A percentile compares a stretch with the other conserved stretches of the same genome.
Evolutionary conservation across 371 early-diverging fungal genomes (phyloP).

Genomic region (Batkoa obscura): DNA sequence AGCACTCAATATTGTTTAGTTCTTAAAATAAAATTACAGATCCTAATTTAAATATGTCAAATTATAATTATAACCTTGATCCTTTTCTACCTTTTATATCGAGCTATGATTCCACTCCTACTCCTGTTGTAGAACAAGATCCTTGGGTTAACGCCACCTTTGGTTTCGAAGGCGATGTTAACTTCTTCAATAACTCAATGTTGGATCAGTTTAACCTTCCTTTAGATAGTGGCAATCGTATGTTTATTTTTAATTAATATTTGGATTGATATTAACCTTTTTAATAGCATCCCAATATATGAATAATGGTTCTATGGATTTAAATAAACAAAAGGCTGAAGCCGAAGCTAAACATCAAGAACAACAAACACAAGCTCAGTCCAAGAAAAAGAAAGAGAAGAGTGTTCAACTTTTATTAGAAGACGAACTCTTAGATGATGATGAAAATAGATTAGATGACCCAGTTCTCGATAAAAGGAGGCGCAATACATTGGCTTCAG

Average conservation of each 20-base stretch:
- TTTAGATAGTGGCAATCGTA: not conserved
- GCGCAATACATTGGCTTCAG: constrained; percentile 87
- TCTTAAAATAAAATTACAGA: too few relatives aligned
- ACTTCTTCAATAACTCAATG: constrained; percentile 2
- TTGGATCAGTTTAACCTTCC: constrained; percentile 8
- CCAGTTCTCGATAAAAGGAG: constrained; percentile 50
- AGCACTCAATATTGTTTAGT: too few relatives aligned
- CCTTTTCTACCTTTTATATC: constrained; percentile 2
- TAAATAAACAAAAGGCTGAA: not conserved
- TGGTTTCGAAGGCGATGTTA: not conserved
- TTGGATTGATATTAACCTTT: not conserved
- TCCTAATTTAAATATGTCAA: too few relatives aligned
- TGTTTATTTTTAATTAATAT: not conserved
- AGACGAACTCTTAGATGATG: too few relatives aligned
- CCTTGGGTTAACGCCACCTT: not conserved
- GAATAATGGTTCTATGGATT: not conserved
- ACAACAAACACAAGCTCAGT: constrained; percentile 8
- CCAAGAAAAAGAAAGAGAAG: constrained; percentile 12
- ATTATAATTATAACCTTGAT: too few relatives aligned
- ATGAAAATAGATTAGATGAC: too few relatives aligned
- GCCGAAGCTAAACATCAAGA: not conserved
- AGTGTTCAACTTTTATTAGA: too few relatives aligned
- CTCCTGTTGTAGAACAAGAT: not conserved
- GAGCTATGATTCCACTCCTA: not conserved
- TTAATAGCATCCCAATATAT: not conserved